These are phyloP conservation scores for Claviceps sp. DNA, from an alignment of 2,329 filamentous ascomycete genomes.

Conservation along the genomic window DNA sequence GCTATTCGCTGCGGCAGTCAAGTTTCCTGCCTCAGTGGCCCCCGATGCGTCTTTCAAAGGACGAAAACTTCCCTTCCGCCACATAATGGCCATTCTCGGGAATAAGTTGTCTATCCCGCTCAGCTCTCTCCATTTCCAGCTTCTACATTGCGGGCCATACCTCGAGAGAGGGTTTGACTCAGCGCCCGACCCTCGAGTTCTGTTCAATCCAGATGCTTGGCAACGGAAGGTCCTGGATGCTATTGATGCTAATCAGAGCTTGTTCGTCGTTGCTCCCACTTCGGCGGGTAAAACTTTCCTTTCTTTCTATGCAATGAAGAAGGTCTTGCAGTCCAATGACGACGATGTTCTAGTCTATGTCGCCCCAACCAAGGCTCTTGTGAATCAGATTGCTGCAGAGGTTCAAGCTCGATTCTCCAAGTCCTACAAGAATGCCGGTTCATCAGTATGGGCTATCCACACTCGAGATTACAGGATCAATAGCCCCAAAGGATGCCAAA, in stretches of 20 bases:
- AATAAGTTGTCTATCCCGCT: neutral
- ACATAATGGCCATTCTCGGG: neutral
- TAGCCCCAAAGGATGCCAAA: slow-evolving; percentile 56
- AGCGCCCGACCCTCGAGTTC: slow-evolving; percentile 50
- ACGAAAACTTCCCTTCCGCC: neutral
- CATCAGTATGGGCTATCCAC: slow-evolving; percentile 67
- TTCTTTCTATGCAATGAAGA: slow-evolving; percentile 72
- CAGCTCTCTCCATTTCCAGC: slow-evolving; percentile 18
- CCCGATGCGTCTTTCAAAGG: neutral
- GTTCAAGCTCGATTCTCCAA: slow-evolving; percentile 64
- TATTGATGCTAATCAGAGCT: slow-evolving; percentile 54
- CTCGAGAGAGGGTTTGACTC: slow-evolving; percentile 64
- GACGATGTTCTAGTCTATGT: slow-evolving; percentile 65
- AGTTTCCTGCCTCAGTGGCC: neutral
- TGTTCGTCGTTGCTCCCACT: slow-evolving; percentile 66
- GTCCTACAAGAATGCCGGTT: slow-evolving; percentile 42
- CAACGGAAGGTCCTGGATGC: slow-evolving; percentile 60
- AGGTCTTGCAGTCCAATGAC: slow-evolving; percentile 53
- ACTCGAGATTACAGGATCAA: slow-evolving; percentile 66
- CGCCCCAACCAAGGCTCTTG: slow-evolving; percentile 67
- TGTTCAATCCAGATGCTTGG: slow-evolving; percentile 64
- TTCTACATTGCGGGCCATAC: slow-evolving; percentile 41
- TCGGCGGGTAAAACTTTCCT: slow-evolving; percentile 76
- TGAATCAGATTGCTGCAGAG: slow-evolving; percentile 74
- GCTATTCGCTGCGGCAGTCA: neutral